Evolutionary conservation across 495 filamentous ascomycete genomes (phyloP).

Genomic region (Daldinia decipiens): DNA sequence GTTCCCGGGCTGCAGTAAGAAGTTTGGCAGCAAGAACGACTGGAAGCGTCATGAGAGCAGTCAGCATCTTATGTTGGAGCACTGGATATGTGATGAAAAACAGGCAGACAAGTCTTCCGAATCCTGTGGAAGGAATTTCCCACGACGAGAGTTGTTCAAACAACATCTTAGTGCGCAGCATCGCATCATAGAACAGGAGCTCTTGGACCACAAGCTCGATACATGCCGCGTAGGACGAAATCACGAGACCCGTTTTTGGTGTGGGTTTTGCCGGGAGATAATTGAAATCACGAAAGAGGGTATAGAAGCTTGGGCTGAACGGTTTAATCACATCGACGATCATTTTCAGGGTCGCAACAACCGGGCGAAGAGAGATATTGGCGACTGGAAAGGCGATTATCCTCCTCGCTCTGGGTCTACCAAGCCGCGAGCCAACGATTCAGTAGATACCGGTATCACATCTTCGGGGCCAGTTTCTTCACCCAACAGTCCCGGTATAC

Average conservation of each 20-base stretch:
- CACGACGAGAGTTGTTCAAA: conserved; percentile 69
- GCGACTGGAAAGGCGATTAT: conserved; percentile 53
- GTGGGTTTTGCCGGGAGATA: conserved; percentile 79
- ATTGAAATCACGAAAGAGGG: conserved; percentile 66
- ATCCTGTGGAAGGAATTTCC: conserved; percentile 68
- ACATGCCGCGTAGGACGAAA: conserved; percentile 74
- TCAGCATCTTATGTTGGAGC: conserved; percentile 80
- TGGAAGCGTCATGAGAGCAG: conserved; percentile 96
- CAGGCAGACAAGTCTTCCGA: conserved; percentile 32
- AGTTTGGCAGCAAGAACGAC: conserved; percentile 92
- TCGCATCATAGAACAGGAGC: conserved; percentile 52
- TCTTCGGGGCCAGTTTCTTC: conserved; percentile 15
- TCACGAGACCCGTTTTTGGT: conserved; percentile 81
- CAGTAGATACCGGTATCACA: conserved; percentile 17
- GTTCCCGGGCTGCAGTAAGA: conserved; percentile 74
- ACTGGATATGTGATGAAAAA: conserved; percentile 76
- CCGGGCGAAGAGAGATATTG: conserved; percentile 44
- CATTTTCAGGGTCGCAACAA: conserved; percentile 68
- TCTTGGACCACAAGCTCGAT: conserved; percentile 60
- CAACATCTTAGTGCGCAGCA: conserved; percentile 69
- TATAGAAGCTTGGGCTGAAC: conserved; percentile 72
- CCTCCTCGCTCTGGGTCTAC: neutral
- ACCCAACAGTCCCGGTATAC: neutral
- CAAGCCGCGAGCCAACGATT: conserved; percentile 17
- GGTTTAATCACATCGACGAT: conserved; percentile 88